phyloP scores from a whole-genome alignment of 2,329 filamentous ascomycete genomes.

The Gyromitra esculenta region DNA sequence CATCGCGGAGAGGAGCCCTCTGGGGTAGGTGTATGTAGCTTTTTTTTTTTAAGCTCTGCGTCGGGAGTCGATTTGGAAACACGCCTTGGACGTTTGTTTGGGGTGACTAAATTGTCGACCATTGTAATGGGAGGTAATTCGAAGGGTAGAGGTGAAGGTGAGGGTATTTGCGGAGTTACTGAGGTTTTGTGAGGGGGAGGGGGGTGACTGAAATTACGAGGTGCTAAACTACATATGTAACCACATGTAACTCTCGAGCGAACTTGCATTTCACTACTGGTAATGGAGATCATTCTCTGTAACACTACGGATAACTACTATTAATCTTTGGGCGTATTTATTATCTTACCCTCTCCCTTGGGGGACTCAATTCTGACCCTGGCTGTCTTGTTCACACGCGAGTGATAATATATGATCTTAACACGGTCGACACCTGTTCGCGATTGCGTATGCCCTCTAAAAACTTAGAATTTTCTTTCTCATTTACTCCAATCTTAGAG shows the following conservation, averaged over 20 bases:
- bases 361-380: not conserved
- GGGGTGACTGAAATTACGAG: not conserved
- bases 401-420: conserved; percentile 7
- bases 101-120: not conserved
- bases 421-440: not conserved
- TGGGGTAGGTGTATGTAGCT: not conserved
- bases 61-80: not conserved
- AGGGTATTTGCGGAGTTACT: not conserved
- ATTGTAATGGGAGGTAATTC: not conserved
- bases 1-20: not conserved
- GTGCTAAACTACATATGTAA: too few species aligned
- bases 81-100: not conserved
- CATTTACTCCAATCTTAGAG: too few species aligned
- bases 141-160: not conserved
- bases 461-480: too few species aligned
- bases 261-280: too few species aligned
- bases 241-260: too few species aligned
- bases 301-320: too few species aligned
- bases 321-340: too few species aligned
- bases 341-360: too few species aligned
- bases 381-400: not conserved
- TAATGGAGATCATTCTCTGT: too few species aligned
- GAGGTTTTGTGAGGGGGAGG: not conserved
- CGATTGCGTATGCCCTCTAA: too few species aligned
- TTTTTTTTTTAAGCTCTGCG: not conserved